Percentiles rank a stretch among this genome's conserved stretches.
phyloP scores from a whole-genome alignment of 2,329 filamentous ascomycete species.

The Aspergillus sp. region DNA sequence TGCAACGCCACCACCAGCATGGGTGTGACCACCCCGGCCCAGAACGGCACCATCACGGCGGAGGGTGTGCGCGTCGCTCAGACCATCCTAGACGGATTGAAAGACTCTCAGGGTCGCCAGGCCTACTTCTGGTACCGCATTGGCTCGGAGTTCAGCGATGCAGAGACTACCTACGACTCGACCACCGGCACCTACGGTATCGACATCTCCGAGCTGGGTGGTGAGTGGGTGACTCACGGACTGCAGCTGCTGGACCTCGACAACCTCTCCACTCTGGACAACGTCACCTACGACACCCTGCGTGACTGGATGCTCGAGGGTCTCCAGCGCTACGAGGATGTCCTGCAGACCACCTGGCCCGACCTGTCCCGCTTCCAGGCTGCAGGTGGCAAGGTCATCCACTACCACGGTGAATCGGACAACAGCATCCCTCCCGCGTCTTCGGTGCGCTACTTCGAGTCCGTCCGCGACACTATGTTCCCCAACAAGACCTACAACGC shows the following conservation, averaged over 20 bases:
- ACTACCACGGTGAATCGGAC: conserved; percentile 62
- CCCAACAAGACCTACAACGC: conserved; percentile 42
- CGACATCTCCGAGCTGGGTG: conserved; percentile 36
- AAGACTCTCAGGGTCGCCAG: conserved; percentile 42
- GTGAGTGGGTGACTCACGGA: conserved; percentile 40
- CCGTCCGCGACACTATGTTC: conserved; percentile 56
- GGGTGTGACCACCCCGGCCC: conserved; percentile 31
- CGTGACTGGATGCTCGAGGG: conserved; percentile 56
- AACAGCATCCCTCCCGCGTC: conserved; percentile 54
- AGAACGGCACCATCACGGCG: conserved; percentile 33
- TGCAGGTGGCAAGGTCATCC: conserved; percentile 58
- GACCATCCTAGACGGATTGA: conserved; percentile 43
- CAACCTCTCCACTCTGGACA: conserved; percentile 47
- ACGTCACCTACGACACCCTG: conserved; percentile 60
- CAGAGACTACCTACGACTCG: conserved; percentile 30
- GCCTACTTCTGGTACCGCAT: conserved; percentile 44
- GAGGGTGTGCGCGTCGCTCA: conserved; percentile 36
- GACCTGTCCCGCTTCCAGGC: conserved; percentile 55
- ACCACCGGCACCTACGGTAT: conserved; percentile 31
- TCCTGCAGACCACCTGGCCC: conserved; percentile 56
- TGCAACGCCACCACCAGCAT: conserved; percentile 38
- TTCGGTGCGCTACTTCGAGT: conserved; percentile 58
- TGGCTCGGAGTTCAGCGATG: conserved; percentile 30
- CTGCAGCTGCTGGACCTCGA: conserved; percentile 31
- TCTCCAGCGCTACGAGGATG: conserved; percentile 52